A percentile compares a stretch with the other conserved stretches of the same genome.
Evolutionary conservation across 2,329 filamentous ascomycete genomes (phyloP).

Genomic region (Fusarium cyanostomum): DNA sequence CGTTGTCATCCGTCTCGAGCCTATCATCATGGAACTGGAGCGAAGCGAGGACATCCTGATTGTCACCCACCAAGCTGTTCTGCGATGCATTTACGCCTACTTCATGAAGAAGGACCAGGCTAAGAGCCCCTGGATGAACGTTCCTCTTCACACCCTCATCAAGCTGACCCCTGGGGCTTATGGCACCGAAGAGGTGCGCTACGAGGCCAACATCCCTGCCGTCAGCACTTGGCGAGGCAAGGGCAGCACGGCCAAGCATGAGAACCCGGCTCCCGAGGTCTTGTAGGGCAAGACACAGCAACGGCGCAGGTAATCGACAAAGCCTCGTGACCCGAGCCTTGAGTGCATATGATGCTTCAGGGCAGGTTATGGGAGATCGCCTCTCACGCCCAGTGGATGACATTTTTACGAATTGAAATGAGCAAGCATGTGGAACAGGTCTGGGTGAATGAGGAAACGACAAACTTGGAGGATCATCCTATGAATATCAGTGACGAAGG

Average conservation of each 20-base stretch:
- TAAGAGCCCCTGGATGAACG: conserved; percentile 97
- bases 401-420: conserved; percentile 31
- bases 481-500: conserved; percentile 15
- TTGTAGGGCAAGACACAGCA: conserved; percentile 36
- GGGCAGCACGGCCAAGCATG: conserved; percentile 90
- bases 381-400: not conserved
- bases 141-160: conserved; percentile 94
- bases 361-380: not conserved
- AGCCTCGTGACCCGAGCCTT: not conserved
- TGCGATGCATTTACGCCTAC: conserved; percentile 97
- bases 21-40: conserved; percentile 99
- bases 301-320: not conserved
- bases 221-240: conserved; percentile 97
- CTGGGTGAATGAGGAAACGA: conserved; percentile 17
- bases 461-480: conserved; percentile 21
- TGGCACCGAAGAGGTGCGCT: conserved; percentile 87
- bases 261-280: conserved; percentile 62
- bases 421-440: conserved; percentile 25
- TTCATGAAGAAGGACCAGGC: conserved; percentile 98
- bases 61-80: conserved; percentile 95
- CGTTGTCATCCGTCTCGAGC: conserved; percentile 95
- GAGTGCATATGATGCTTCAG: not conserved
- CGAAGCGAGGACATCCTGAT: conserved; percentile 97
- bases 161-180: conserved; percentile 96
- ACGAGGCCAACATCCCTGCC: conserved; percentile 90